These are phyloP conservation scores for Lyophyllum decastes DNA, from an alignment of 768 basidiomycete species.

Conservation along the genomic window DNA sequence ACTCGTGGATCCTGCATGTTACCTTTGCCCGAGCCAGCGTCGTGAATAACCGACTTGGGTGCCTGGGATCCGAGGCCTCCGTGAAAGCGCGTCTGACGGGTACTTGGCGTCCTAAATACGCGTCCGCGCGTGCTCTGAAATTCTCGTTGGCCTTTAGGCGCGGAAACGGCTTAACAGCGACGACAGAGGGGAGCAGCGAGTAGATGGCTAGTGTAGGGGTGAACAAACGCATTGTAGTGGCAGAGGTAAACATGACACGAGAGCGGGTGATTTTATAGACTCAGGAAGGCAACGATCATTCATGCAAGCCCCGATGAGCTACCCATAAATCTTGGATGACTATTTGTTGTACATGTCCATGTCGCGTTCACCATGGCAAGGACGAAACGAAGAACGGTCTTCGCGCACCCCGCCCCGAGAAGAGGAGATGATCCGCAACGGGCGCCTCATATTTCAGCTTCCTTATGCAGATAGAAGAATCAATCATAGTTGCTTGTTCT, in stretches of 20 bases:
- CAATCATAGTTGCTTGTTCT: too few species aligned
- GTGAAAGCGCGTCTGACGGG: not conserved
- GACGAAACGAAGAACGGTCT: not conserved
- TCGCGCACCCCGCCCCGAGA: not conserved
- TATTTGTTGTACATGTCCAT: not conserved
- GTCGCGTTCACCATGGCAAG: not conserved
- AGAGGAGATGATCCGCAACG: not conserved
- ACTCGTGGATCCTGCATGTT: conserved; percentile 18
- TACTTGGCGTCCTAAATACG: conserved; percentile 7
- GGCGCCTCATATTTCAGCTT: too few species aligned
- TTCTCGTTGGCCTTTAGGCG: not conserved
- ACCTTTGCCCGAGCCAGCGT: conserved; percentile 18
- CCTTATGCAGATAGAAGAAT: not conserved
- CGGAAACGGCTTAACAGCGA: not conserved
- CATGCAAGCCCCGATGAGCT: not conserved
- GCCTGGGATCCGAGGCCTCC: too few species aligned
- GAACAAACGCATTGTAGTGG: not conserved
- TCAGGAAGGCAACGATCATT: not conserved
- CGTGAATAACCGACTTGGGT: not conserved
- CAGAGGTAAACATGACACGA: not conserved
- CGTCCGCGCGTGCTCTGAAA: not conserved
- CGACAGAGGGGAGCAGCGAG: not conserved
- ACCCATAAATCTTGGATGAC: not conserved
- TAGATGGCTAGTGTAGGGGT: not conserved
- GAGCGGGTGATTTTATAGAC: not conserved